Evolutionary conservation across 768 basidiomycete species (phyloP).

Genomic region (Udeniomyces megalosporus): DNA sequence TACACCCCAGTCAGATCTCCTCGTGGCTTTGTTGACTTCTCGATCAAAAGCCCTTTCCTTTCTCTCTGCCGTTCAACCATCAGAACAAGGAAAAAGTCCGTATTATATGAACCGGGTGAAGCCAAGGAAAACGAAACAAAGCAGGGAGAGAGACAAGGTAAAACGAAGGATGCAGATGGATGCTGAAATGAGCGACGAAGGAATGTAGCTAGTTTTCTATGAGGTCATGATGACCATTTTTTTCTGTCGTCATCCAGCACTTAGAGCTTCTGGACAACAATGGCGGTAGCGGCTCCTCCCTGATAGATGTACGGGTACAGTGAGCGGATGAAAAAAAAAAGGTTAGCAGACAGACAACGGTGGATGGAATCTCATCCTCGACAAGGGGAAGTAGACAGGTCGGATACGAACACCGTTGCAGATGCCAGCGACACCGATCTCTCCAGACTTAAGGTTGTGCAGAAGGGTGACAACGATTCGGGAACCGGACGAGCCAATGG

Average conservation of each 20-base stretch:
- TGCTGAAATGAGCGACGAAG: too few species aligned
- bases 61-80: too few species aligned
- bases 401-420: slow-evolving; percentile 77
- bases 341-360: neutral
- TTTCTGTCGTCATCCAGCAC: neutral
- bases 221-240: neutral
- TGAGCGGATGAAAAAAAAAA: neutral
- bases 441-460: slow-evolving; percentile 75
- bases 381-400: slow-evolving; percentile 12
- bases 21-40: too few species aligned
- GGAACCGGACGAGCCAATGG: slow-evolving; percentile 88
- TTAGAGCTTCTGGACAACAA: slow-evolving; percentile 73
- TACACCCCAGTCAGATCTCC: too few species aligned
- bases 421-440: slow-evolving; percentile 90
- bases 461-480: slow-evolving; percentile 86
- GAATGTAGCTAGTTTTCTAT: too few species aligned
- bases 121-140: too few species aligned
- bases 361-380: too few species aligned
- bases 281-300: slow-evolving; percentile 84
- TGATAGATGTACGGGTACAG: slow-evolving; percentile 24
- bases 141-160: too few species aligned
- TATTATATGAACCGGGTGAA: too few species aligned
- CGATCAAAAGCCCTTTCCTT: too few species aligned
- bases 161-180: too few species aligned
- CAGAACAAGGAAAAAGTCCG: too few species aligned